Evolutionary conservation across 2,329 filamentous ascomycete genomes (phyloP).

Genomic region (Dothistroma septosporum): DNA sequence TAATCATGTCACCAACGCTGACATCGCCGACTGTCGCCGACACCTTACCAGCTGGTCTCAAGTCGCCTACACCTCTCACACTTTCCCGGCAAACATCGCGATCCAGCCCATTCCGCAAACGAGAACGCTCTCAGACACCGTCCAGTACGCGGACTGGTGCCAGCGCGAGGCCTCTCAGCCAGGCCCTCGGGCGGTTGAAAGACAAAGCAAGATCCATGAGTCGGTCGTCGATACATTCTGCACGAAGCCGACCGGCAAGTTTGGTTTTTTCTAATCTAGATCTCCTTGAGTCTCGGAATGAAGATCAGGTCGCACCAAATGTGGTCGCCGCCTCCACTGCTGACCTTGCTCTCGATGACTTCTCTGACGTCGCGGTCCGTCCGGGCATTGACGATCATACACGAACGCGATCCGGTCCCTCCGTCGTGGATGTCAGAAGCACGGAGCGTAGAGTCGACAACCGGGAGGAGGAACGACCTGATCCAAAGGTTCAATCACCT

Average conservation of each 20-base stretch:
- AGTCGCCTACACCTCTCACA: background rate
- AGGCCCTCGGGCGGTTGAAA: conserved; percentile 16
- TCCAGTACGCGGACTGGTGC: background rate
- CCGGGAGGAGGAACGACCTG: background rate
- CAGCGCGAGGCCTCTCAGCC: conserved; percentile 15
- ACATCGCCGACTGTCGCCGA: background rate
- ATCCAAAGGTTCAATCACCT: background rate
- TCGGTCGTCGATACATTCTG: conserved; percentile 5
- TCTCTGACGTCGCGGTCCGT: conserved; percentile 15
- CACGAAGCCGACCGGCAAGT: conserved; percentile 17
- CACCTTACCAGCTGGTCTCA: background rate
- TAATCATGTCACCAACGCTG: background rate
- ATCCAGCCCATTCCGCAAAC: conserved; percentile 7
- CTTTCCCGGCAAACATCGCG: conserved; percentile 2
- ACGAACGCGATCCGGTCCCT: background rate
- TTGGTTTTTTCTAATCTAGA: conserved; percentile 12
- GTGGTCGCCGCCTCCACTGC: background rate
- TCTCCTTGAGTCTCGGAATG: conserved; percentile 6
- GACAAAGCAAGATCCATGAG: conserved; percentile 16
- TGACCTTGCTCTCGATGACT: conserved; percentile 13
- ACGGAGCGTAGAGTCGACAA: conserved; percentile 2
- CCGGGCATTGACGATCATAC: background rate
- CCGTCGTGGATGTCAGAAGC: background rate
- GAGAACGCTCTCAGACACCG: conserved; percentile 5
- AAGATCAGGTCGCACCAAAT: conserved; percentile 1